A percentile compares a stretch with the other conserved stretches of the same genome.
These are phyloP conservation scores for Stramenopiles sp. DNA, from an alignment of 352 stramenopile species.

Conservation along the genomic window DNA sequence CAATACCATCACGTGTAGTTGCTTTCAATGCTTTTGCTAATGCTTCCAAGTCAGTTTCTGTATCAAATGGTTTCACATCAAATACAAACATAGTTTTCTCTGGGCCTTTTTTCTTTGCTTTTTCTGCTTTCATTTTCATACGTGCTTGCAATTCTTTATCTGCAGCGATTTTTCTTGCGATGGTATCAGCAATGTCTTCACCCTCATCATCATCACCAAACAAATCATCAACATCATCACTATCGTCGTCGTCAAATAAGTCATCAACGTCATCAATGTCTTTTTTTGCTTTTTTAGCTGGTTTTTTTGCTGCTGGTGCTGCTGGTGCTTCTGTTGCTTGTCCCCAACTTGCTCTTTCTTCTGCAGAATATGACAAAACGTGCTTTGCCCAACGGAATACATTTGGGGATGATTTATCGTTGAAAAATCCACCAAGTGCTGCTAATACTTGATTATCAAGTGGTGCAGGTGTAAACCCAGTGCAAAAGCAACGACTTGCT, in stretches of 20 bases:
- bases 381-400: not conserved
- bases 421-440: not conserved
- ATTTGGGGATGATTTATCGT: not conserved
- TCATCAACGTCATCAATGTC: not conserved
- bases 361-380: not conserved
- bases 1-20: not conserved
- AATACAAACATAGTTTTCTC: constrained; percentile 1
- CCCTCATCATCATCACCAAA: not conserved
- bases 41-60: not conserved
- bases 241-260: not conserved
- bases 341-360: not conserved
- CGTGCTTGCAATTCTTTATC: constrained; percentile 1
- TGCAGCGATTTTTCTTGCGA: not conserved
- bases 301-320: not conserved
- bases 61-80: not conserved
- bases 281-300: not conserved
- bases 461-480: not conserved
- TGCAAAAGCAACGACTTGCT: not conserved
- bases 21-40: not conserved
- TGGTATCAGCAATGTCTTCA: not conserved
- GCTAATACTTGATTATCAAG: not conserved
- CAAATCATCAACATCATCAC: too few relatives aligned
- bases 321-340: not conserved
- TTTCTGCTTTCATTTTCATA: constrained; percentile 4
- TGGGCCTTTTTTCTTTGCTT: not conserved